Evolutionary conservation across 2,329 filamentous ascomycete species (phyloP).

Genomic region (Beauveria sp.): DNA sequence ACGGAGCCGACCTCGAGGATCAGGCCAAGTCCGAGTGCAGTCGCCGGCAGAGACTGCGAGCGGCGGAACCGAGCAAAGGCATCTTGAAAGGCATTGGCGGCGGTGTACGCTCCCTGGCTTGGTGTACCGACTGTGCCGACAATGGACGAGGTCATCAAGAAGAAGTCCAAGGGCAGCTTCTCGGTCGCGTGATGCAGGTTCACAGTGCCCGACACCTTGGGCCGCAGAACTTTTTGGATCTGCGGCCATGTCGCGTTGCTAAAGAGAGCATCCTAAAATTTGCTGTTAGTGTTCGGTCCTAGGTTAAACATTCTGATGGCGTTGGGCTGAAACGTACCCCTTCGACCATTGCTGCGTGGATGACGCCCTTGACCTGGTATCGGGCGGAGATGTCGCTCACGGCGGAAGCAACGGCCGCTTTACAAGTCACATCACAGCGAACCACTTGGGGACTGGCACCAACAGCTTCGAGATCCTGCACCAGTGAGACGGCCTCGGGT

Average conservation of each 20-base stretch:
- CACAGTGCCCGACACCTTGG: conserved; percentile 20
- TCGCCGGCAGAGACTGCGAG: conserved; percentile 17
- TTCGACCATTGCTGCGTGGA: conserved; percentile 33
- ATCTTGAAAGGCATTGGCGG: conserved; percentile 23
- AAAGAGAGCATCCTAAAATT: background rate
- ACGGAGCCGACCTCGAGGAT: conserved; percentile 16
- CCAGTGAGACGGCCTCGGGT: conserved; percentile 12
- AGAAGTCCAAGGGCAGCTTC: conserved; percentile 20
- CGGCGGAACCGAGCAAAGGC: conserved; percentile 20
- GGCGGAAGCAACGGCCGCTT: conserved; percentile 18
- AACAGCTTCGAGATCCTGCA: conserved; percentile 16
- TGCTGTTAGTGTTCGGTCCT: background rate
- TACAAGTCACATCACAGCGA: conserved; percentile 24
- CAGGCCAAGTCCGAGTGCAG: conserved; percentile 18
- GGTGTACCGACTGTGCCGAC: conserved; percentile 3
- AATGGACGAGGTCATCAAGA: conserved; percentile 16
- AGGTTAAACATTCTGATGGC: too few species aligned
- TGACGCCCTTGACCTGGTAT: conserved; percentile 22
- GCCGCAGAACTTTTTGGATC: conserved; percentile 8
- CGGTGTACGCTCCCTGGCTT: conserved; percentile 20
- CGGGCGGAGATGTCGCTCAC: conserved; percentile 1
- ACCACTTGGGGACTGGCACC: conserved; percentile 17
- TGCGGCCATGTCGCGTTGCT: background rate
- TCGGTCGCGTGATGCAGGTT: conserved; percentile 18
- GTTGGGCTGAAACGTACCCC: too few species aligned